Percentiles rank a stretch among this genome's conserved stretches.
phyloP scores from a whole-genome alignment of 257 asterid genomes.

The Paraleonurus japonicus region DNA sequence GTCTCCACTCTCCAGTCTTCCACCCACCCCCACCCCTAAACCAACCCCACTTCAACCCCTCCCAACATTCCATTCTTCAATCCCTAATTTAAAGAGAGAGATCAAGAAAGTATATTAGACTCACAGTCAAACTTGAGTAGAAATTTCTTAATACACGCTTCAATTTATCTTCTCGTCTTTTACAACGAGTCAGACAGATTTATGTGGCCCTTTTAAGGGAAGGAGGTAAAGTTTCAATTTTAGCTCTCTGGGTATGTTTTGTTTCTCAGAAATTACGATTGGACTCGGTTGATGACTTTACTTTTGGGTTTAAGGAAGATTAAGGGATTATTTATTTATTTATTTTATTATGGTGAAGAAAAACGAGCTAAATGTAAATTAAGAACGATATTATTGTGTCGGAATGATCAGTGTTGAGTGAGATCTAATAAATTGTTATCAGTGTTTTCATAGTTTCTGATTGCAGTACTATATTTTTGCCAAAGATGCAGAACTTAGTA shows the following conservation, averaged over 20 bases:
- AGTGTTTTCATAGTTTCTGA: not conserved
- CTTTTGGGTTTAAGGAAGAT: constrained; percentile 24
- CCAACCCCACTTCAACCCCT: not conserved
- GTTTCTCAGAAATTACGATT: constrained; percentile 2
- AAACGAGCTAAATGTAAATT: constrained; percentile 20
- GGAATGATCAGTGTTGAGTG: constrained; percentile 12
- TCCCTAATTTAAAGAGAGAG: not conserved
- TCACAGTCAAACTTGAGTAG: constrained; percentile 25
- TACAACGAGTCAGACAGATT: constrained; percentile 9
- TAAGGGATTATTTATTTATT: not conserved
- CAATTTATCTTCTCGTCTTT: not conserved
- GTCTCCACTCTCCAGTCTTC: constrained; percentile 8
- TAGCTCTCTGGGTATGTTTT: constrained; percentile 1
- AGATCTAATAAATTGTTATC: constrained; percentile 17
- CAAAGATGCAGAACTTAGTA: not conserved
- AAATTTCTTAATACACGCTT: constrained; percentile 4
- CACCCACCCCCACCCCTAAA: not conserved
- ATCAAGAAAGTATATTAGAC: not conserved
- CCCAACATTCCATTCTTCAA: constrained; percentile 9
- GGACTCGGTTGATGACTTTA: not conserved
- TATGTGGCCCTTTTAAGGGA: constrained; percentile 11
- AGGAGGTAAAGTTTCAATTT: constrained; percentile 31
- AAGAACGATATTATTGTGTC: not conserved
- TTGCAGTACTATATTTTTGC: not conserved
- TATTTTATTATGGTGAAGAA: constrained; percentile 10